A percentile compares a stretch with the other conserved stretches of the same genome.
phyloP scores from a whole-genome alignment of 305 asterid species.

The Rubia peregrina region DNA sequence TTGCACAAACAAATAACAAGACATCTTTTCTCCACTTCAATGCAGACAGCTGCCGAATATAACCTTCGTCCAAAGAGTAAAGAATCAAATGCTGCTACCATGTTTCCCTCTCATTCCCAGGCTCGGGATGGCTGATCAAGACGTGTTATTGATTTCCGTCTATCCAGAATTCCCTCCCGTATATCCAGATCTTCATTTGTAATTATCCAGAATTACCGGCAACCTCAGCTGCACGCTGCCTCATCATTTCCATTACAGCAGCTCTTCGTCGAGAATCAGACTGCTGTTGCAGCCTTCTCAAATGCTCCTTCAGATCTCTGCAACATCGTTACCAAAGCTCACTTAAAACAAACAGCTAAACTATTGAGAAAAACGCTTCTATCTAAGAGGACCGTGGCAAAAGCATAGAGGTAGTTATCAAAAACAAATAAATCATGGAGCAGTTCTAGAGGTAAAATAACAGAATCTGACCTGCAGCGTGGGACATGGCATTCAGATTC shows the following conservation, averaged over 20 bases:
- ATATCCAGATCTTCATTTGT: no score
- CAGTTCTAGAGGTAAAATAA: background rate
- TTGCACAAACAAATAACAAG: conserved; percentile 23
- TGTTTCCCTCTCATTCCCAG: conserved; percentile 16
- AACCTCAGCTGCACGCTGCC: conserved; percentile 97
- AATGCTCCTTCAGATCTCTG: conserved; percentile 86
- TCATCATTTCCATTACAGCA: conserved; percentile 97
- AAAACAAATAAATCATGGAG: conserved; percentile 1
- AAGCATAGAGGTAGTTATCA: background rate
- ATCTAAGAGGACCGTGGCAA: background rate
- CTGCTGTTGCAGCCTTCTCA: conserved; percentile 84
- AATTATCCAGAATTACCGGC: conserved; percentile 48
- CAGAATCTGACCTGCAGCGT: conserved; percentile 67
- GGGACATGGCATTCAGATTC: conserved; percentile 88
- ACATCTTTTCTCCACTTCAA: conserved; percentile 16
- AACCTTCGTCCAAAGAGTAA: conserved; percentile 32
- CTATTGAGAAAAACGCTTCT: background rate
- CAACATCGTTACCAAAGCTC: conserved; percentile 15
- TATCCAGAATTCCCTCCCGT: conserved; percentile 14
- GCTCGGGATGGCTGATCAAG: conserved; percentile 15
- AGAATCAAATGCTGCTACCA: conserved; percentile 18
- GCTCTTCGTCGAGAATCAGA: conserved; percentile 93
- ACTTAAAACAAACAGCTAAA: background rate
- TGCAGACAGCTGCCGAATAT: conserved; percentile 25
- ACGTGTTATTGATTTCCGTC: conserved; percentile 16